These are phyloP conservation scores for Cyclotella sp. DNA, from an alignment of 108 stramenopile genomes.

Conservation along the genomic window DNA sequence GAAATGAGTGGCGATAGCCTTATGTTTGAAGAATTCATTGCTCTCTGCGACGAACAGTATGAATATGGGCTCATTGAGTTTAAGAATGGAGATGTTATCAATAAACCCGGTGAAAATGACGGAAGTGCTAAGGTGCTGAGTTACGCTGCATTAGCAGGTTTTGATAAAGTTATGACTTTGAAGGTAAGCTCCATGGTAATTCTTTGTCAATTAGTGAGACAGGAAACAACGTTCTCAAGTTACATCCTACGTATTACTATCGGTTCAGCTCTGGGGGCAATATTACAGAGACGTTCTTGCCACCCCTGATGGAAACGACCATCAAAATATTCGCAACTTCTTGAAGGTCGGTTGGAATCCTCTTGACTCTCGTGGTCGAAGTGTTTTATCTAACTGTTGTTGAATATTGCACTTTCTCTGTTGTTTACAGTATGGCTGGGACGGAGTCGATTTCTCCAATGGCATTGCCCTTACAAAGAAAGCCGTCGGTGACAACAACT, in stretches of 20 bases:
- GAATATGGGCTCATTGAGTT: conserved; percentile 80
- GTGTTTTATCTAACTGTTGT: neutral
- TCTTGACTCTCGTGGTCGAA: neutral
- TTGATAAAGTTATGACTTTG: conserved; percentile 85
- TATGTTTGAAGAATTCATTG: conserved; percentile 86
- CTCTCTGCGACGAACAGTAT: conserved; percentile 78
- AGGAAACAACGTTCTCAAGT: too few relatives aligned
- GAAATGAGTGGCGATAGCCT: conserved; percentile 81
- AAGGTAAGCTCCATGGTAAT: conserved; percentile 51
- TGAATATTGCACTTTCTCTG: neutral
- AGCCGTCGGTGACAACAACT: conserved; percentile 71
- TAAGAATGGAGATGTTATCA: conserved; percentile 85
- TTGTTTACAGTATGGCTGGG: conserved; percentile 49
- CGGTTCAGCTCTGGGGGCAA: conserved; percentile 84
- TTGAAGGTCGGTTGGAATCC: conserved; percentile 57
- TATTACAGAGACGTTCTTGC: conserved; percentile 87
- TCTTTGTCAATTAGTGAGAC: neutral
- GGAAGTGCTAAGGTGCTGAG: conserved; percentile 84
- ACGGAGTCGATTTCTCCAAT: conserved; percentile 87
- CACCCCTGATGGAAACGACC: conserved; percentile 74
- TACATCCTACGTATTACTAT: neutral
- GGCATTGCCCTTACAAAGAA: conserved; percentile 89
- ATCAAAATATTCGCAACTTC: conserved; percentile 90
- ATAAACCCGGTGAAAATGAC: conserved; percentile 85
- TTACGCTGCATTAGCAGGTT: conserved; percentile 78